Evolutionary conservation across 176 grass and related monocot species (phyloP).

Genomic region (Musa acuminata): DNA sequence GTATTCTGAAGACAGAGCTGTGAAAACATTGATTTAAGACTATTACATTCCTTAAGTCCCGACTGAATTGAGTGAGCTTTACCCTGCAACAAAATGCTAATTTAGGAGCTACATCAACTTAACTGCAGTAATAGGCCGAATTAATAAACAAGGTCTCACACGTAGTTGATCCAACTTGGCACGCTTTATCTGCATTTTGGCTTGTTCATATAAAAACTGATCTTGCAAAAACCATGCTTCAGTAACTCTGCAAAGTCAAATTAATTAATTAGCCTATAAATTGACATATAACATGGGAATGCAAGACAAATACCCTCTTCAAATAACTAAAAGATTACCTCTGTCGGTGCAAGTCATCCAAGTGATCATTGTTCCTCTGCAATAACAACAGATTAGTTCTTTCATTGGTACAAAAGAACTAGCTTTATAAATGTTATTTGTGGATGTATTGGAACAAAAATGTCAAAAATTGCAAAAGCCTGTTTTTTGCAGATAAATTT

Average conservation of each 20-base stretch:
- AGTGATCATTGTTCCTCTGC: constrained; percentile 45
- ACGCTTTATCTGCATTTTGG: constrained; percentile 65
- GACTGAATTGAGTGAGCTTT: constrained; percentile 30
- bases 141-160: constrained; percentile 30
- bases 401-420: constrained; percentile 7
- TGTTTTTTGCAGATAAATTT: too few relatives aligned
- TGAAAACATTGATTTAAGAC: constrained; percentile 68
- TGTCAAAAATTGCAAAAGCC: neutral
- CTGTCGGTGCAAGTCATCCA: constrained; percentile 33
- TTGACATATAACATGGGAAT: neutral
- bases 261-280: constrained; percentile 8
- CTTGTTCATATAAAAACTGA: constrained; percentile 51
- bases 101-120: constrained; percentile 23
- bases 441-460: constrained; percentile 27
- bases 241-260: constrained; percentile 35
- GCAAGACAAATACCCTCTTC: constrained; percentile 6
- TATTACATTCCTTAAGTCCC: constrained; percentile 44
- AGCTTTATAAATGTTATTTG: constrained; percentile 16
- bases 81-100: constrained; percentile 43
- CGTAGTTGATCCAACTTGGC: constrained; percentile 55
- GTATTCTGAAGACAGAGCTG: constrained; percentile 17
- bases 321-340: constrained; percentile 31
- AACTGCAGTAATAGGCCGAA: constrained; percentile 10
- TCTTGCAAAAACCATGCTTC: constrained; percentile 57
- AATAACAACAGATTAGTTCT: constrained; percentile 26